Evolutionary conservation across 164 flowering plant species (phyloP).

Genomic region (Cinnamomum chago): DNA sequence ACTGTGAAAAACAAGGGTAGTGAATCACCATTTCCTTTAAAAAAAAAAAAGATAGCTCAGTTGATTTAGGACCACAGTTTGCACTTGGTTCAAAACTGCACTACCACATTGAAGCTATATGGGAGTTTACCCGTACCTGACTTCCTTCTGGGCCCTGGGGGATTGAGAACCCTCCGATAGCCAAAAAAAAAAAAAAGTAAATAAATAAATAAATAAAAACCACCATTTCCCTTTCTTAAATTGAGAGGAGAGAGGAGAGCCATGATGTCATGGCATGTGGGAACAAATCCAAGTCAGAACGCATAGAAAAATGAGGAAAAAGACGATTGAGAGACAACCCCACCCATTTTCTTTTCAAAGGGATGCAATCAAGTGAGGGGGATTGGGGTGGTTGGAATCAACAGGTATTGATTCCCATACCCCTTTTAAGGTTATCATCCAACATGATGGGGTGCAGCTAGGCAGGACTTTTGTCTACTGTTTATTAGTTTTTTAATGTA

Average conservation of each 20-base stretch:
- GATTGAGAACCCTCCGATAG: no score
- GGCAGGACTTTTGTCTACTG: not conserved
- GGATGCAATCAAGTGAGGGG: not conserved
- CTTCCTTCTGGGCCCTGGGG: no score
- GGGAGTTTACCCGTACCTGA: no score
- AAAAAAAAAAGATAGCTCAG: no score
- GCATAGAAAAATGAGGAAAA: conserved; percentile 11
- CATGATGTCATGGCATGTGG: conserved; percentile 11
- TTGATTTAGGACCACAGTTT: no score
- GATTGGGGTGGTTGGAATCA: not conserved
- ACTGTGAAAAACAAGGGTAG: no score
- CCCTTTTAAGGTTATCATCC: not conserved
- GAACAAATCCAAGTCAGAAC: conserved; percentile 4
- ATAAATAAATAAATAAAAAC: no score
- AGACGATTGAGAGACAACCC: conserved; percentile 16
- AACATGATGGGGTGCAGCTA: not conserved
- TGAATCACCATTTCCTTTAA: no score
- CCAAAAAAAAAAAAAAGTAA: no score
- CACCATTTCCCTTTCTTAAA: not conserved
- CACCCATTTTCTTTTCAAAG: conserved; percentile 16
- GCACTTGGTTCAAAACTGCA: no score
- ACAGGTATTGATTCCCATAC: not conserved
- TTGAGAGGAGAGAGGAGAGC: not conserved
- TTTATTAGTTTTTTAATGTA: no score
- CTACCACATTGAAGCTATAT: no score